Evolutionary conservation across 1,284 basidiomycete genomes (phyloP).

Genomic region (Malassezia nana): DNA sequence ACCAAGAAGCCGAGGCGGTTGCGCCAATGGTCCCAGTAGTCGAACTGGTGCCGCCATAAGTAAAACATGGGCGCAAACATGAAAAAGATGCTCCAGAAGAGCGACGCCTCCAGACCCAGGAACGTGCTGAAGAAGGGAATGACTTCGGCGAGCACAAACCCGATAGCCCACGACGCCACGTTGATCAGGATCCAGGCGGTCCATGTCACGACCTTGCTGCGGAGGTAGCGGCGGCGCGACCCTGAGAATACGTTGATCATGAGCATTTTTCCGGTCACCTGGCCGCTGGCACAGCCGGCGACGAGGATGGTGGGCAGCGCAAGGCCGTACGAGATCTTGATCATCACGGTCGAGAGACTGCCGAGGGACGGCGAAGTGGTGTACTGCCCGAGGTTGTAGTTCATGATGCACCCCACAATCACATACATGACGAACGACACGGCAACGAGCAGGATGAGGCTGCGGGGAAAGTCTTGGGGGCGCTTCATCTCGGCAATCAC

Average conservation of each 20-base stretch:
- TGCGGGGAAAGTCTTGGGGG: constrained; percentile 27
- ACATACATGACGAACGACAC: constrained; percentile 36
- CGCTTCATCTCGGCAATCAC: constrained; percentile 40
- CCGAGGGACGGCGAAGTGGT: constrained; percentile 36
- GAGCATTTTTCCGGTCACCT: constrained; percentile 33
- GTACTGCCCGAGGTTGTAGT: constrained; percentile 38
- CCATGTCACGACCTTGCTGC: constrained; percentile 14
- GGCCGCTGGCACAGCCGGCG: constrained; percentile 34
- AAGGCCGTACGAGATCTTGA: constrained; percentile 37
- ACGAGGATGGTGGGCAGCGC: constrained; percentile 36
- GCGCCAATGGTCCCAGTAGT: constrained; percentile 20
- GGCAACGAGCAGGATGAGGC: constrained; percentile 23
- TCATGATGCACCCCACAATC: constrained; percentile 38
- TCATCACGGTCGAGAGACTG: constrained; percentile 22
- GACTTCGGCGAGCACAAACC: constrained; percentile 30
- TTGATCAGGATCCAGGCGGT: constrained; percentile 33
- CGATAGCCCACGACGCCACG: constrained; percentile 29
- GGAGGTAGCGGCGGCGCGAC: constrained; percentile 1
- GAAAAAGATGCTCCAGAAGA: constrained; percentile 36
- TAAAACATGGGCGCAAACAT: constrained; percentile 26
- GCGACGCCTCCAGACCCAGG: constrained; percentile 28
- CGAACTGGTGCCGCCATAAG: constrained; percentile 32
- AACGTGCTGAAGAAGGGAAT: constrained; percentile 35
- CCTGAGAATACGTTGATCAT: constrained; percentile 29
- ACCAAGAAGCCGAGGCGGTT: constrained; percentile 21